These are phyloP conservation scores for Platanthera guangdongensis DNA, from an alignment of 106 monocot genomes.

Conservation along the genomic window DNA sequence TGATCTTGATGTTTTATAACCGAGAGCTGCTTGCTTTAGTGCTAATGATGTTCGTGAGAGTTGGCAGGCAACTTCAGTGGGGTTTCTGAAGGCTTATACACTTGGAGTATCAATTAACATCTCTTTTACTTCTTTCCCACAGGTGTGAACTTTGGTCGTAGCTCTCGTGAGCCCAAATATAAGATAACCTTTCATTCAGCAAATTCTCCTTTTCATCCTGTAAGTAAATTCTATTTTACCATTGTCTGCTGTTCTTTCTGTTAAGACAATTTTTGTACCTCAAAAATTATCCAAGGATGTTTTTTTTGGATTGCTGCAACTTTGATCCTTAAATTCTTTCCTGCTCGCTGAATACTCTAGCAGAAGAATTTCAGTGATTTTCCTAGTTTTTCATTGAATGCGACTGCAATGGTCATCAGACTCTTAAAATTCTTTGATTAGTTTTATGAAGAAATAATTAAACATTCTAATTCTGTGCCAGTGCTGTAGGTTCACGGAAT, in stretches of 20 bases:
- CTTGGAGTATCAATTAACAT: background rate
- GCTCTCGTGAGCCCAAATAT: conserved; percentile 51
- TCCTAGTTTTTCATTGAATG: background rate
- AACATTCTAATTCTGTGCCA: background rate
- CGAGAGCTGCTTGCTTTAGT: too few relatives aligned
- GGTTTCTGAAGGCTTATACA: background rate
- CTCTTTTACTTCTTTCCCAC: background rate
- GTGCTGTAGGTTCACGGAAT: background rate
- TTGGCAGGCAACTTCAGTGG: background rate
- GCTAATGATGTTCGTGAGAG: background rate
- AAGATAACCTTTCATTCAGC: conserved; percentile 39
- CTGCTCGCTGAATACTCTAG: background rate
- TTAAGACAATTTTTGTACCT: background rate
- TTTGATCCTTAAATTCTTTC: background rate
- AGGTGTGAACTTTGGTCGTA: conserved; percentile 44
- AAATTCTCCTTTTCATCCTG: conserved; percentile 41
- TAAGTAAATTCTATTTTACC: conserved; percentile 17
- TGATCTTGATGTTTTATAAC: background rate
- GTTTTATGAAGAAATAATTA: background rate
- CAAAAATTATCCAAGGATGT: background rate
- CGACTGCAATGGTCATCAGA: background rate
- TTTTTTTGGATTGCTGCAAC: background rate
- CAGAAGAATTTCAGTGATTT: background rate
- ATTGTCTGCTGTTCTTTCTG: background rate
- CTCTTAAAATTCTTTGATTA: background rate